phyloP scores from a whole-genome alignment of 495 filamentous ascomycete species.

The Penicillium fimorum region DNA sequence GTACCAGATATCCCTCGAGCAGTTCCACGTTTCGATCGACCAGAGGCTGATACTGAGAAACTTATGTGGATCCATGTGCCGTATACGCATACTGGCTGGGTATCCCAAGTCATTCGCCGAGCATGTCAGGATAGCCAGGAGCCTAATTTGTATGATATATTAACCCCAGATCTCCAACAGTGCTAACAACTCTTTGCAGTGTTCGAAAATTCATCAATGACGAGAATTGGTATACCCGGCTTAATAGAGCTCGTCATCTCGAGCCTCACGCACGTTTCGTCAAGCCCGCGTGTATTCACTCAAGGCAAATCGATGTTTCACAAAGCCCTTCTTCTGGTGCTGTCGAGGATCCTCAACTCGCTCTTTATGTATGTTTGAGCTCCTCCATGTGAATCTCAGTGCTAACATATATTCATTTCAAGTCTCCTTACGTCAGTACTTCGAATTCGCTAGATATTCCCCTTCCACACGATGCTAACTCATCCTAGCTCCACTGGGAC shows the following conservation, averaged over 20 bases:
- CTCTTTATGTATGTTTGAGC: slow-evolving; percentile 40
- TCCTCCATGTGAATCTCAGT: neutral
- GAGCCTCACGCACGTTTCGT: slow-evolving; percentile 48
- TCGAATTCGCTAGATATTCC: neutral
- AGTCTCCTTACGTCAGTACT: slow-evolving; percentile 7
- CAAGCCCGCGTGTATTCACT: slow-evolving; percentile 38
- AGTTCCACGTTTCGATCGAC: slow-evolving; percentile 39
- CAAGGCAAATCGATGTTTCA: slow-evolving; percentile 32
- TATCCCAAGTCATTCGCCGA: slow-evolving; percentile 39
- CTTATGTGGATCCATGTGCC: slow-evolving; percentile 68
- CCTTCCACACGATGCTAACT: slow-evolving; percentile 1
- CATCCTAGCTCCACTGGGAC: slow-evolving; percentile 63
- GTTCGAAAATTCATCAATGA: slow-evolving; percentile 51
- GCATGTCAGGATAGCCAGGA: slow-evolving; percentile 30
- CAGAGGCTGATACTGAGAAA: slow-evolving; percentile 44
- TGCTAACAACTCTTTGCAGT: slow-evolving; percentile 27
- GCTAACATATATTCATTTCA: slow-evolving; percentile 16
- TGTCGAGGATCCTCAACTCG: slow-evolving; percentile 35
- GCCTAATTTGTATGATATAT: slow-evolving; percentile 24
- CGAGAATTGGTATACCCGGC: slow-evolving; percentile 44
- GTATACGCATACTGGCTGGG: slow-evolving; percentile 66
- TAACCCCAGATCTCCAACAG: neutral
- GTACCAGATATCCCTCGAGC: slow-evolving; percentile 30
- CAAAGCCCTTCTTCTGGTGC: slow-evolving; percentile 19
- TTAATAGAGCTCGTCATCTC: slow-evolving; percentile 48